phyloP scores from a whole-genome alignment of 768 basidiomycete genomes.

The Leccinum ochraceum region DNA sequence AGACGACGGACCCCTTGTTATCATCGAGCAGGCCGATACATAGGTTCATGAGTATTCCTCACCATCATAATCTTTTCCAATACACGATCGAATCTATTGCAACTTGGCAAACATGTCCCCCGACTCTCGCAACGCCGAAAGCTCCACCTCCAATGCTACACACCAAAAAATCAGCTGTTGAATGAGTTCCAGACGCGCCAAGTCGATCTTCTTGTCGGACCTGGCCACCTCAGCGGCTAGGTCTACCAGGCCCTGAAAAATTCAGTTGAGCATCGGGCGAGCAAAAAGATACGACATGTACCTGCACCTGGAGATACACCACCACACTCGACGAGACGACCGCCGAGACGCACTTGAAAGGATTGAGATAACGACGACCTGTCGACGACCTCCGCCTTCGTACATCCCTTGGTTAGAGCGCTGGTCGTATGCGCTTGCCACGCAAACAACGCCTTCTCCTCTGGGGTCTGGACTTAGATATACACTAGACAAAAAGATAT shows the following conservation, averaged over 20 bases:
- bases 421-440: conserved; percentile 74
- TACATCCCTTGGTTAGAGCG: conserved; percentile 86
- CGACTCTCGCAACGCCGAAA: too few relatives aligned
- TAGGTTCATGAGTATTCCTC: too few relatives aligned
- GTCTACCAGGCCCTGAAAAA: conserved; percentile 82
- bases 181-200: too few relatives aligned
- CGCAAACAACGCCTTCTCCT: conserved; percentile 66
- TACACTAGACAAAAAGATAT: conserved; percentile 33
- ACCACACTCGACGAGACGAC: conserved; percentile 61
- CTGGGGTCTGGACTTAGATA: conserved; percentile 64
- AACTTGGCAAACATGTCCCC: too few relatives aligned
- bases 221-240: conserved; percentile 85
- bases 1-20: too few relatives aligned
- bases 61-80: too few relatives aligned
- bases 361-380: conserved; percentile 30
- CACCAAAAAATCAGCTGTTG: too few relatives aligned
- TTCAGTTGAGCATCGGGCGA: background rate
- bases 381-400: conserved; percentile 67
- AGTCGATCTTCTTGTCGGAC: conserved; percentile 26
- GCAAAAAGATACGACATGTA: conserved; percentile 35
- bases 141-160: too few relatives aligned
- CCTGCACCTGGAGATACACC: conserved; percentile 84
- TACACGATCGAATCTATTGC: too few relatives aligned
- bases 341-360: conserved; percentile 75
- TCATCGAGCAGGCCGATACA: background rate